phyloP scores from a whole-genome alignment of 1,284 basidiomycete genomes.

The Mycosarcoma maydis region DNA sequence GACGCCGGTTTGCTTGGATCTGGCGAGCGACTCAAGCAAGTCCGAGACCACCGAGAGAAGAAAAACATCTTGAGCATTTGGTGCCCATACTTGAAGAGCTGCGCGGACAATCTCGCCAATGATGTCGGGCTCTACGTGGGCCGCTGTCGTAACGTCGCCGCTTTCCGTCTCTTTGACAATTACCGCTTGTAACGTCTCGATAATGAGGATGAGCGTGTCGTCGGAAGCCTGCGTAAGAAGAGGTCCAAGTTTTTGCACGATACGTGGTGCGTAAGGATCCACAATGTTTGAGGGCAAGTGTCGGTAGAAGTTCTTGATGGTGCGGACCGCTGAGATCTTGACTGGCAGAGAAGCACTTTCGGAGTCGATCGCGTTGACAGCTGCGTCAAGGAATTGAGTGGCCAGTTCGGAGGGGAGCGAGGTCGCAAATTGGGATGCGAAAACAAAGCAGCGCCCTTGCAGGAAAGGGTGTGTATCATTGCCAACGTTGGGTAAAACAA shows the following conservation, averaged over 20 bases:
- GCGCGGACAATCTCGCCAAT: conserved; percentile 68
- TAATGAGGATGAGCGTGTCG: conserved; percentile 87
- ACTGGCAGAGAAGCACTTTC: conserved; percentile 78
- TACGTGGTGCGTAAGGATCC: conserved; percentile 76
- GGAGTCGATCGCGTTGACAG: conserved; percentile 83
- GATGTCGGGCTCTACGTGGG: conserved; percentile 35
- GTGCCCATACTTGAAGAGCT: conserved; percentile 74
- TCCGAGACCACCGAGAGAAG: conserved; percentile 86
- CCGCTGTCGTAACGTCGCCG: conserved; percentile 17
- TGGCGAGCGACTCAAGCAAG: conserved; percentile 75
- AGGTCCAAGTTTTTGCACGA: conserved; percentile 84
- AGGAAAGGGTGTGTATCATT: conserved; percentile 79
- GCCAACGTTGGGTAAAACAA: conserved; percentile 80
- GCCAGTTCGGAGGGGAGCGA: conserved; percentile 75
- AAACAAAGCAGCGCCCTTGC: conserved; percentile 92
- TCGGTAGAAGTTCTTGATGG: conserved; percentile 69
- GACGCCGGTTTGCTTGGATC: conserved; percentile 69
- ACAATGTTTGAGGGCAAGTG: conserved; percentile 71
- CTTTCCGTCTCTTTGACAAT: conserved; percentile 75
- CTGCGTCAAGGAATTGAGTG: conserved; percentile 78
- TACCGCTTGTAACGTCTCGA: conserved; percentile 83
- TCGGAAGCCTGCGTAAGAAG: conserved; percentile 82
- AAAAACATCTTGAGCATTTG: conserved; percentile 83
- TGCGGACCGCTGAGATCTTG: conserved; percentile 84
- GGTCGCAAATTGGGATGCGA: conserved; percentile 87